Evolutionary conservation across 768 basidiomycete genomes (phyloP), one percentile per base, ranked within the genome.

Genomic region (Trametes villosa): DNA sequence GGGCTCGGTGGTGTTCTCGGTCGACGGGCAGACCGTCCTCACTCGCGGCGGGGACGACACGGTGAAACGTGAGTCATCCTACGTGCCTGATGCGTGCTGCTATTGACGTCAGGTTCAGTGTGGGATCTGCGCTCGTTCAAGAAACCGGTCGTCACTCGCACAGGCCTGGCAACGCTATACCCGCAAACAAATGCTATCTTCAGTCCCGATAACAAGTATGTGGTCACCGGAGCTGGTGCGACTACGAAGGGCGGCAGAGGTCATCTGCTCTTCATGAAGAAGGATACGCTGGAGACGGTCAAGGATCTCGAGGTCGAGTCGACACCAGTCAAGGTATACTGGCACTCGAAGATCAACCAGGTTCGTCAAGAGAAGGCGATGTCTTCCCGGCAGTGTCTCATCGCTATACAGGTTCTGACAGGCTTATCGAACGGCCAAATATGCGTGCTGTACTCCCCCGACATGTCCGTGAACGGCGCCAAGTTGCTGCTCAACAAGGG

Each of bases 281-380:
- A 88, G 70, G 84, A 88, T 57, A 82, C 80, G 38, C 75, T 97
- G 44, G 86, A 87, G 61, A 81, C 87, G 48, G 85, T 79, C 53
- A 89, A 88, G 75, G 80, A 81, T 42, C 67, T 94, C 44, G 84
- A 81, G 57, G 84, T 91, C 67, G 87, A 87, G 44, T 81, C 87
- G 26, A 91, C 87, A 34, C 94, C 97, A 11, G 92, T 99, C 57
- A 91, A 88, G 70, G 92, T 98, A 2, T 76, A 83, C 27, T 99
- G 97, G 97, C 97, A 98, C 77, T 86, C 92, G 7, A 93, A 92
- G 75, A 98, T 99, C 80, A 99, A 99, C 78, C 94, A 97, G 83
- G 93, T 91, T 63, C 67, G 87, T 71, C 48, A 27, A 41, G 55
- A 51, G 27, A 47, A 44, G 31, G 41, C 44, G 11, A 18, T 48